Conservation (phyloP, 192 early-diverging fungal genomes). For the Allomyces arbusculus region DNA sequence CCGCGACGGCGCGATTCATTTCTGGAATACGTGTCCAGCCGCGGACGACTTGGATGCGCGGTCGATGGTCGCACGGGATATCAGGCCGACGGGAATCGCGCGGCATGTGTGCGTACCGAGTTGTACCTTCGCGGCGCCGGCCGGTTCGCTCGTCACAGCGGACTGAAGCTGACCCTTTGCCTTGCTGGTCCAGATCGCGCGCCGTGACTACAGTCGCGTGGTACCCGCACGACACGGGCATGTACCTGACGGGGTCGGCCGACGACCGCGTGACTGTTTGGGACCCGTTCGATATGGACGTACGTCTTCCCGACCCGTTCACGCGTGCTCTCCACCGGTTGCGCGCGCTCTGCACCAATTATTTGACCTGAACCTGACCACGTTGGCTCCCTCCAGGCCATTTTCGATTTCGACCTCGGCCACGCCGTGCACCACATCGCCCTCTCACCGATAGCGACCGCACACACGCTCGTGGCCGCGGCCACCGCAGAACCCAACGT, state of each 20-base stretch:
- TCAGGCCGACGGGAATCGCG: no score
- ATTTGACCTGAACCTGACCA: no score
- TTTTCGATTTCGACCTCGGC: neutral
- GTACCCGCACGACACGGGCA: neutral
- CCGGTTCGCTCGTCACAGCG: no score
- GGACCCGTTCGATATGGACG: neutral
- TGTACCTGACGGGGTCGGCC: neutral
- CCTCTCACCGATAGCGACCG: neutral
- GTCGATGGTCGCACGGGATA: no score
- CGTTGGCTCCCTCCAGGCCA: neutral
- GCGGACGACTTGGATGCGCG: no score
- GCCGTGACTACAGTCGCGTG: neutral
- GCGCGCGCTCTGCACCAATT: no score
- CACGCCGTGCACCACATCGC: neutral
- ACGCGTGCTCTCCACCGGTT: neutral
- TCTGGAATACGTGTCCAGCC: no score
- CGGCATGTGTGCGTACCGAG: no score
- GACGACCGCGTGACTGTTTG: neutral
- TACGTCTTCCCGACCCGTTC: neutral
- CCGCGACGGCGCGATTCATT: no score
- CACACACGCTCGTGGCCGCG: neutral
- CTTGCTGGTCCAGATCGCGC: neutral
- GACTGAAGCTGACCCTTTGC: no score
- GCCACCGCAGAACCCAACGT: neutral
- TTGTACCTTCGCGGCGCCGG: no score